These are phyloP conservation scores for Botryotinia calthae DNA, from an alignment of 2,329 filamentous ascomycete genomes.

Conservation along the genomic window DNA sequence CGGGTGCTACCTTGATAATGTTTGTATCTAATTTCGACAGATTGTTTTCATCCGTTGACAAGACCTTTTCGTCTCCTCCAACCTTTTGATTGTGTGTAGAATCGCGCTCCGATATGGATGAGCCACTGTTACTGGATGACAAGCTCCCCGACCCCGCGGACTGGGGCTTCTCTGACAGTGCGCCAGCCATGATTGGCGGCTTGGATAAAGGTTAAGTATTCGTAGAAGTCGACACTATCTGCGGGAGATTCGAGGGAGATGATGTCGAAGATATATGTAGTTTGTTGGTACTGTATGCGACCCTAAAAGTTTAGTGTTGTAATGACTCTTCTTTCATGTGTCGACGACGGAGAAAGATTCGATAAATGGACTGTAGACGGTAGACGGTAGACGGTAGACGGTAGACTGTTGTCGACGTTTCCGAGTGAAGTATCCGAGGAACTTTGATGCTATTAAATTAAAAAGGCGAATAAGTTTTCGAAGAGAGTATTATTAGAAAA, in stretches of 20 bases:
- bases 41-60: slow-evolving; percentile 56
- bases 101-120: slow-evolving; percentile 29
- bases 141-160: slow-evolving; percentile 26
- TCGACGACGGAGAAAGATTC: not conserved
- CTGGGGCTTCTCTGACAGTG: slow-evolving; percentile 32
- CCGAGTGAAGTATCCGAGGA: not conserved
- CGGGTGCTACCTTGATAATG: slow-evolving; percentile 36
- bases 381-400: too few species aligned
- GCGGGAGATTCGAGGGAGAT: not conserved
- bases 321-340: not conserved
- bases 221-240: not conserved
- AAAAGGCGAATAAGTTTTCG: not conserved
- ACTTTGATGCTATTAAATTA: not conserved
- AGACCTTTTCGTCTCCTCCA: slow-evolving; percentile 54
- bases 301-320: not conserved
- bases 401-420: not conserved
- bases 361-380: not conserved
- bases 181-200: slow-evolving; percentile 36
- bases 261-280: not conserved
- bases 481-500: not conserved
- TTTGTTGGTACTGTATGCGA: not conserved
- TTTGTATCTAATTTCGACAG: slow-evolving; percentile 44
- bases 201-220: not conserved
- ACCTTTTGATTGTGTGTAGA: slow-evolving; percentile 26
- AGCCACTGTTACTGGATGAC: slow-evolving; percentile 27